A percentile compares a stretch with the other conserved stretches of the same genome.
phyloP scores from a whole-genome alignment of 2,329 filamentous ascomycete species.

The Alternaria arborescens region DNA sequence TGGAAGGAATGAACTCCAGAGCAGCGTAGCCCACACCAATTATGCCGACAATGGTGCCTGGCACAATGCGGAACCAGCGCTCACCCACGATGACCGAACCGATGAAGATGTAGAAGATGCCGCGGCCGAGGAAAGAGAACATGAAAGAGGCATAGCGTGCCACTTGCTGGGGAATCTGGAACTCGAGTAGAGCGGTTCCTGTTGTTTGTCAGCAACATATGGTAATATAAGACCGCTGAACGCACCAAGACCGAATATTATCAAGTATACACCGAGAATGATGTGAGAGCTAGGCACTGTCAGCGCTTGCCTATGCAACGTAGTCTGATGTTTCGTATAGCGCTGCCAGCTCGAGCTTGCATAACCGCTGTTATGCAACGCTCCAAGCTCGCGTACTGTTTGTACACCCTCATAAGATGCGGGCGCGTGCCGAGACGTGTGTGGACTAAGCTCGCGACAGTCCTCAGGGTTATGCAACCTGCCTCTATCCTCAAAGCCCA shows the following conservation, averaged over 20 bases:
- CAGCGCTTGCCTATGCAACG: conserved; percentile 23
- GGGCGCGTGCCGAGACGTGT: not conserved
- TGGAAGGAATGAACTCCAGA: conserved; percentile 61
- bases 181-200: conserved; percentile 77
- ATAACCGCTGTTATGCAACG: not conserved
- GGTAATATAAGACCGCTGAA: too few species aligned
- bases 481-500: not conserved
- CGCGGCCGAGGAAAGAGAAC: conserved; percentile 96
- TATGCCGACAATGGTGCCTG: conserved; percentile 79
- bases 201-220: conserved; percentile 23
- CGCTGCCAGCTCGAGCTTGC: not conserved
- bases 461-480: not conserved
- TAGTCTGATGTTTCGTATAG: not conserved
- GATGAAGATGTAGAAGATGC: conserved; percentile 96
- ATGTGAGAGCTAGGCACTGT: conserved; percentile 67
- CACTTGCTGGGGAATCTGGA: conserved; percentile 92
- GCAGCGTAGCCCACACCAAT: conserved; percentile 77
- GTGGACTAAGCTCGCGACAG: not conserved
- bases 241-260: conserved; percentile 89
- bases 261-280: conserved; percentile 85
- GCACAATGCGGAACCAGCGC: conserved; percentile 72
- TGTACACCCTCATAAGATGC: not conserved
- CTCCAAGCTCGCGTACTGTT: not conserved
- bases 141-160: conserved; percentile 96
- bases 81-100: conserved; percentile 82